Percentiles rank a stretch among this genome's conserved stretches.
phyloP scores from a whole-genome alignment of 2,329 filamentous ascomycete genomes.

The Davidsoniella virescens region DNA sequence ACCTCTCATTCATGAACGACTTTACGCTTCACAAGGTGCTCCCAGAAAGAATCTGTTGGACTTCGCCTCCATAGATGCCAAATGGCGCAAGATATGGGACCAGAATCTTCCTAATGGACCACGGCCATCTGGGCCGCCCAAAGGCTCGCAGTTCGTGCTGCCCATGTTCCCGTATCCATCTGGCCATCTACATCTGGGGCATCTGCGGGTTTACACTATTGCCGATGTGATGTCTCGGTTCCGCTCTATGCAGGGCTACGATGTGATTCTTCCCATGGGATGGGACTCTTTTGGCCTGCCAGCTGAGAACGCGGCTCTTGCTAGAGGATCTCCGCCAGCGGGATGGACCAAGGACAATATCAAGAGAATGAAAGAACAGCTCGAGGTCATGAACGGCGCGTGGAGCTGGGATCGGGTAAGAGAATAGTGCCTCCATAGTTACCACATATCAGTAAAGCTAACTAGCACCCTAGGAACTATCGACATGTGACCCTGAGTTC shows the following conservation, averaged over 20 bases:
- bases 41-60: slow-evolving; percentile 1
- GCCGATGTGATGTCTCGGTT: slow-evolving; percentile 72
- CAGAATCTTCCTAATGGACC: slow-evolving; percentile 14
- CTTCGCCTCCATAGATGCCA: slow-evolving; percentile 22
- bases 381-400: slow-evolving; percentile 60
- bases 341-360: slow-evolving; percentile 73
- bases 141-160: slow-evolving; percentile 48
- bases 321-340: slow-evolving; percentile 60
- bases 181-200: slow-evolving; percentile 70
- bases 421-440: slow-evolving; percentile 14
- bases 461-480: slow-evolving; percentile 45
- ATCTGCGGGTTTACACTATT: slow-evolving; percentile 79
- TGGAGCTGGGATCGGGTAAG: slow-evolving; percentile 74
- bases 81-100: slow-evolving; percentile 36
- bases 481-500: slow-evolving; percentile 69
- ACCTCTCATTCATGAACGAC: too few species aligned
- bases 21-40: too few species aligned
- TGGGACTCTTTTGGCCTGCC: slow-evolving; percentile 90
- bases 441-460: too few species aligned
- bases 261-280: slow-evolving; percentile 77
- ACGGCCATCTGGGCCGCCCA: slow-evolving; percentile 5
- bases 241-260: slow-evolving; percentile 53
- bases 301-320: slow-evolving; percentile 80
- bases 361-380: slow-evolving; percentile 65
- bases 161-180: slow-evolving; percentile 94